These are phyloP conservation scores for Xylariaceae sp. DNA, from an alignment of 2,329 filamentous ascomycete species.

Conservation along the genomic window DNA sequence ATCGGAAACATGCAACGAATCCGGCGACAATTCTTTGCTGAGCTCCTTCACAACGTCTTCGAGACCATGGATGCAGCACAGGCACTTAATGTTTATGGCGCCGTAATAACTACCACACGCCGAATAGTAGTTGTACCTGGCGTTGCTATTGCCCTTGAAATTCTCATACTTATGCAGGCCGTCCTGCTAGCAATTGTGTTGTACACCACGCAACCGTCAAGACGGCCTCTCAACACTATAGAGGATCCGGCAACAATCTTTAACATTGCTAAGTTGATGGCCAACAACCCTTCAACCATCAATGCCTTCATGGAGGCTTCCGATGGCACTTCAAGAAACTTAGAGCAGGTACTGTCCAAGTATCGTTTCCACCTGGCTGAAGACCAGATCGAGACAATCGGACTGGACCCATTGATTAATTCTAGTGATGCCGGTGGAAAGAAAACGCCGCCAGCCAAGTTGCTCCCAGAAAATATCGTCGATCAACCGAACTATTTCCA, in stretches of 20 bases:
- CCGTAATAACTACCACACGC: slow-evolving; percentile 2
- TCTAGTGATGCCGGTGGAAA: no score
- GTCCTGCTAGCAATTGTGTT: slow-evolving; percentile 8
- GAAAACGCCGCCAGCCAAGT: no score
- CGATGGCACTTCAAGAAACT: slow-evolving; percentile 1
- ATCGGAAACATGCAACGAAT: slow-evolving; percentile 4
- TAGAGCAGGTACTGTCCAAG: slow-evolving; percentile 2
- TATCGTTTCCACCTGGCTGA: slow-evolving; percentile 1
- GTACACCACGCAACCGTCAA: slow-evolving; percentile 9
- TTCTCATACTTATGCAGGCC: slow-evolving; percentile 6
- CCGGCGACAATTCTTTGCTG: slow-evolving; percentile 13
- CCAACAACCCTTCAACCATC: slow-evolving; percentile 8
- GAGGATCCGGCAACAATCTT: slow-evolving; percentile 12
- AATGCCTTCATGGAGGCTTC: slow-evolving; percentile 7
- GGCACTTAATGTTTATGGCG: neutral
- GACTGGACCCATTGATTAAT: neutral
- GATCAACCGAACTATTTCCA: neutral
- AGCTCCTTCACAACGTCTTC: slow-evolving; percentile 10
- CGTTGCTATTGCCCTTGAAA: slow-evolving; percentile 15
- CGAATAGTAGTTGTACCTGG: slow-evolving; percentile 13
- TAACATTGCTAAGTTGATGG: slow-evolving; percentile 10
- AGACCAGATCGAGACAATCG: slow-evolving; percentile 1
- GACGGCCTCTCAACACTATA: slow-evolving; percentile 12
- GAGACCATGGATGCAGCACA: slow-evolving; percentile 1
- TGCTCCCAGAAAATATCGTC: neutral